Percentiles rank a stretch among this genome's conserved stretches.
phyloP scores from a whole-genome alignment of 1,139 yeast genomes.

The Casaregolazyma lundiana region DNA sequence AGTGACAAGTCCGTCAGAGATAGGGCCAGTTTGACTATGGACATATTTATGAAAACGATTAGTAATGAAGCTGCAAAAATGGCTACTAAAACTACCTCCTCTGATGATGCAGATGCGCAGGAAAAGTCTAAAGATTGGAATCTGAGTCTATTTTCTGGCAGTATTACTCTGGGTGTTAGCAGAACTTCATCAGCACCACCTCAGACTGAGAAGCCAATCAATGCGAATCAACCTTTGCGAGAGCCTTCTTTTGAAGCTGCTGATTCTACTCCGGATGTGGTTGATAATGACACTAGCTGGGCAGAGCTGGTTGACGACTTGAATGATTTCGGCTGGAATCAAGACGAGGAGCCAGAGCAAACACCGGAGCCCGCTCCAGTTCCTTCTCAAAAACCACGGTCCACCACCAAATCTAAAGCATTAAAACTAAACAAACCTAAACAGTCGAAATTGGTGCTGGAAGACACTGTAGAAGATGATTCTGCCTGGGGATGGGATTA shows the following conservation, averaged over 20 bases:
- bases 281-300: constrained; percentile 6
- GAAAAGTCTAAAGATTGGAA: constrained; percentile 8
- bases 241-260: not conserved
- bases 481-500: constrained; percentile 11
- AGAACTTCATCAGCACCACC: constrained; percentile 12
- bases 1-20: constrained; percentile 61
- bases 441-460: constrained; percentile 5
- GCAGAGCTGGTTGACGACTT: constrained; percentile 10
- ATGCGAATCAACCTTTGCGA: not conserved
- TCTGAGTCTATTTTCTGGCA: constrained; percentile 1
- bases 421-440: constrained; percentile 8
- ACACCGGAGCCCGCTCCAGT: constrained; percentile 1
- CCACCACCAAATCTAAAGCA: constrained; percentile 6
- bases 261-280: not conserved
- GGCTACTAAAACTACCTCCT: constrained; percentile 4
- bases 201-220: not conserved
- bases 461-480: constrained; percentile 7
- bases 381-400: not conserved
- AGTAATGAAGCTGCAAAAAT: constrained; percentile 56
- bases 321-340: constrained; percentile 9
- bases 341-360: constrained; percentile 9
- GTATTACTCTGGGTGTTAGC: not conserved
- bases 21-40: constrained; percentile 67
- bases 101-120: not conserved
- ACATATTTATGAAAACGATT: constrained; percentile 58